Conservation (phyloP, 306 rosid genomes). For the Inga oerstediana region DNA sequence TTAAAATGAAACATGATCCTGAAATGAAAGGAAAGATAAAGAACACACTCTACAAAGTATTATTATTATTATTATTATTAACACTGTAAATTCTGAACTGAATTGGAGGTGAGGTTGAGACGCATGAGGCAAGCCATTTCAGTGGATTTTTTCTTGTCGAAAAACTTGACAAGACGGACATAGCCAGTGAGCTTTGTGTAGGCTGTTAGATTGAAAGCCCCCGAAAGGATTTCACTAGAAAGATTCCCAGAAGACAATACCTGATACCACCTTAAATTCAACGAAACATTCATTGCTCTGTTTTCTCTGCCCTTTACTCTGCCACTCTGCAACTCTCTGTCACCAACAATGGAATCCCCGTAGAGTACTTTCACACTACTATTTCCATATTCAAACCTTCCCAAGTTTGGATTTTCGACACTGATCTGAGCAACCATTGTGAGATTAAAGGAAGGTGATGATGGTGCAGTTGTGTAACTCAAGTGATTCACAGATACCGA, state of each 20-base stretch:
- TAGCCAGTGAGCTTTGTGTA: constrained; percentile 47
- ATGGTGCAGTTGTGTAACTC: constrained; percentile 23
- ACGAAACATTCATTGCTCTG: constrained; percentile 17
- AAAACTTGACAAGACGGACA: constrained; percentile 44
- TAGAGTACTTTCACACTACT: constrained; percentile 37
- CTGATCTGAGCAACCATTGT: constrained; percentile 38
- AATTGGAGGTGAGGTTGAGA: constrained; percentile 47
- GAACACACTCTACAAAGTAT: neutral
- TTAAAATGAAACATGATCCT: neutral
- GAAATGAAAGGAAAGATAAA: neutral
- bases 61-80: neutral
- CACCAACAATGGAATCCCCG: constrained; percentile 37
- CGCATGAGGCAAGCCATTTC: constrained; percentile 53
- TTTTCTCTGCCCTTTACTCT: constrained; percentile 37
- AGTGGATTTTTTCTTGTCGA: constrained; percentile 36
- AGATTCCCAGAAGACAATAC: constrained; percentile 28
- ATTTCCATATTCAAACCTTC: constrained; percentile 44
- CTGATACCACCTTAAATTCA: constrained; percentile 37
- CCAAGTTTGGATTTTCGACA: constrained; percentile 59
- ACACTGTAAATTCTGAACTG: constrained; percentile 48
- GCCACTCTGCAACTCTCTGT: constrained; percentile 13
- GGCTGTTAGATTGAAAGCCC: constrained; percentile 51
- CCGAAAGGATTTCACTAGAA: constrained; percentile 33
- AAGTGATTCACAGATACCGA: constrained; percentile 39
- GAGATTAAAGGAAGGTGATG: constrained; percentile 38